These are phyloP conservation scores for Fusarium staphyleae DNA, from an alignment of 2,329 filamentous ascomycete genomes.

Conservation along the genomic window DNA sequence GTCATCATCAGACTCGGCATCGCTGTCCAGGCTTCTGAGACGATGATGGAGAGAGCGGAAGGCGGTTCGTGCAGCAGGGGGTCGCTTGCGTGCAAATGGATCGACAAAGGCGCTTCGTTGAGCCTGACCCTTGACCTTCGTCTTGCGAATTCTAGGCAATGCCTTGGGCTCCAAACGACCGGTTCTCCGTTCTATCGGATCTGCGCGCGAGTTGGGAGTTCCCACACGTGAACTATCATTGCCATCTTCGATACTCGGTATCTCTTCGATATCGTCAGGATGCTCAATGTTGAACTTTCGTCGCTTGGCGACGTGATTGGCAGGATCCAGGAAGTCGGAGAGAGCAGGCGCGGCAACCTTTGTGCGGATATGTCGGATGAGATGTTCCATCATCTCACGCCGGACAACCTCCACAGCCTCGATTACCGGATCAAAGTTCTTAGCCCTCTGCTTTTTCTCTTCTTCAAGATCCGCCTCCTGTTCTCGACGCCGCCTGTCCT, in stretches of 20 bases:
- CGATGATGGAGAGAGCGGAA: conserved; percentile 82
- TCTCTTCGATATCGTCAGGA: conserved; percentile 65
- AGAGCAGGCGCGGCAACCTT: conserved; percentile 84
- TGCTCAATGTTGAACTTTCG: conserved; percentile 80
- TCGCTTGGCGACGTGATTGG: conserved; percentile 79
- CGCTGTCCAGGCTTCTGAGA: conserved; percentile 68
- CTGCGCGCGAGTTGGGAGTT: conserved; percentile 70
- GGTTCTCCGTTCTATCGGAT: conserved; percentile 67
- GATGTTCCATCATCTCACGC: conserved; percentile 82
- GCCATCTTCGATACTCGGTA: conserved; percentile 60
- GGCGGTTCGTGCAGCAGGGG: conserved; percentile 62
- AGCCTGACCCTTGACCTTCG: conserved; percentile 60
- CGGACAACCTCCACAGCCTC: conserved; percentile 83
- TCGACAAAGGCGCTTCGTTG: conserved; percentile 72
- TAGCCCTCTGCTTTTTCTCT: conserved; percentile 86
- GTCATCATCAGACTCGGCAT: conserved; percentile 91
- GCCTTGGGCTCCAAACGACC: conserved; percentile 64
- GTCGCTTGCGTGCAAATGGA: conserved; percentile 69
- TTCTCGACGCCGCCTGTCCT: conserved; percentile 70
- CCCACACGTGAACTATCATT: conserved; percentile 68
- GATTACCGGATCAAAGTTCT: conserved; percentile 86
- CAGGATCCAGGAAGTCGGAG: conserved; percentile 82
- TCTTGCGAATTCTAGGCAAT: conserved; percentile 78
- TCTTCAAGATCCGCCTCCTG: conserved; percentile 85
- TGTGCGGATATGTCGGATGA: conserved; percentile 87